These are phyloP conservation scores for Rosellinia necatrix DNA, from an alignment of 2,329 filamentous ascomycete species.

Conservation along the genomic window DNA sequence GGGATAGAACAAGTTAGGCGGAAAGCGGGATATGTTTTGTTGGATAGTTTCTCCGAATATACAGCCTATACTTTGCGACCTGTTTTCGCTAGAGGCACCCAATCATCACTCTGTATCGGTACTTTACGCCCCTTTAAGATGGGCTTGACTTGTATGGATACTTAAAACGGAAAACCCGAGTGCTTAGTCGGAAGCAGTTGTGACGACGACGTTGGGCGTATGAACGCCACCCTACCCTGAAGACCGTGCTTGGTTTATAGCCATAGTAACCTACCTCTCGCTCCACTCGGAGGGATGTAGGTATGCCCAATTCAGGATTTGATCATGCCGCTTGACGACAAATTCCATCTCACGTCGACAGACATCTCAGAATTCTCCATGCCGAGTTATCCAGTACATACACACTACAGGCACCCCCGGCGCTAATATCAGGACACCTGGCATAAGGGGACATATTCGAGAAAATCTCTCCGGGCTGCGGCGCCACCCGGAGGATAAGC, in stretches of 20 bases:
- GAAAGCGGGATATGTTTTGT: conserved; percentile 12
- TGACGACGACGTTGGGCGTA: too few relatives aligned
- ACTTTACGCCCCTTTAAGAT: too few relatives aligned
- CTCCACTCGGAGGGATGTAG: not conserved
- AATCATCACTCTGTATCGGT: too few relatives aligned
- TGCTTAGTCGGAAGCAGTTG: too few relatives aligned
- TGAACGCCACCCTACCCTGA: too few relatives aligned
- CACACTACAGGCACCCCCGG: not conserved
- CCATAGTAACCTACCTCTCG: not conserved
- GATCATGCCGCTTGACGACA: too few relatives aligned
- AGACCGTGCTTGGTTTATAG: too few relatives aligned
- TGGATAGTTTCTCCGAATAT: conserved; percentile 1
- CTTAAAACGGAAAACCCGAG: too few relatives aligned
- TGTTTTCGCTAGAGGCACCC: not conserved
- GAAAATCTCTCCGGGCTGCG: conserved; percentile 3
- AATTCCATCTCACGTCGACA: too few relatives aligned
- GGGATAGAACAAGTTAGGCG: conserved; percentile 14
- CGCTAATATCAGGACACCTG: not conserved
- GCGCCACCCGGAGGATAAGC: conserved; percentile 3
- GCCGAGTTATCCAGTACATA: not conserved
- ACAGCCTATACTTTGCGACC: not conserved
- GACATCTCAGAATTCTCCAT: not conserved
- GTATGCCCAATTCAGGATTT: not conserved
- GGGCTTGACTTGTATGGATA: not conserved
- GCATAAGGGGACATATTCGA: too few relatives aligned